A percentile compares a stretch with the other conserved stretches of the same genome.
Conservation (phyloP, 306 rosid genomes). For the Ziziphus jujuba region DNA sequence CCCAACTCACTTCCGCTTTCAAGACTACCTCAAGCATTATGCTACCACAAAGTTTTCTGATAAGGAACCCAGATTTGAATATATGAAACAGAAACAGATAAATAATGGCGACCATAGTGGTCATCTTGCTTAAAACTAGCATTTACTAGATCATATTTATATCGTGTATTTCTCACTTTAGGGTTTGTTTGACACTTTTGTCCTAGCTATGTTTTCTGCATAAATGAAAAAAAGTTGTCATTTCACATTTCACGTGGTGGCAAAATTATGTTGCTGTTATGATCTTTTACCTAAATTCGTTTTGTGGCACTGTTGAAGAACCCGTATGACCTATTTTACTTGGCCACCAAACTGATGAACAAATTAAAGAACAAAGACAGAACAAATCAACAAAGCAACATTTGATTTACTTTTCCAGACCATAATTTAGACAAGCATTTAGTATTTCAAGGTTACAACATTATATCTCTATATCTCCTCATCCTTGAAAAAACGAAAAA, state of each 20-base stretch:
- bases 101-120: constrained; percentile 31
- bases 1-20: constrained; percentile 53
- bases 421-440: not conserved
- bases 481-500: constrained; percentile 1
- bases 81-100: constrained; percentile 65
- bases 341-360: not conserved
- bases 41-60: constrained; percentile 67
- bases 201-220: constrained; percentile 12
- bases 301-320: not conserved
- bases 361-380: not conserved
- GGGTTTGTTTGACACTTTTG: not conserved
- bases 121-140: constrained; percentile 17
- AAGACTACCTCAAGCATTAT: constrained; percentile 73
- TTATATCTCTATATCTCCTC: not conserved
- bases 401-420: no score
- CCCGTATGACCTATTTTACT: not conserved
- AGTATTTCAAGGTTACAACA: not conserved
- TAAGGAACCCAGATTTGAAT: constrained; percentile 62
- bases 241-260: not conserved
- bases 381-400: not conserved
- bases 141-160: not conserved
- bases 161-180: not conserved
- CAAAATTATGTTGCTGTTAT: not conserved
- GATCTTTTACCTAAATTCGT: not conserved
- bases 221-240: constrained; percentile 5